Conservation (phyloP, 2,329 filamentous ascomycete genomes). For the Lojkania enalia region DNA sequence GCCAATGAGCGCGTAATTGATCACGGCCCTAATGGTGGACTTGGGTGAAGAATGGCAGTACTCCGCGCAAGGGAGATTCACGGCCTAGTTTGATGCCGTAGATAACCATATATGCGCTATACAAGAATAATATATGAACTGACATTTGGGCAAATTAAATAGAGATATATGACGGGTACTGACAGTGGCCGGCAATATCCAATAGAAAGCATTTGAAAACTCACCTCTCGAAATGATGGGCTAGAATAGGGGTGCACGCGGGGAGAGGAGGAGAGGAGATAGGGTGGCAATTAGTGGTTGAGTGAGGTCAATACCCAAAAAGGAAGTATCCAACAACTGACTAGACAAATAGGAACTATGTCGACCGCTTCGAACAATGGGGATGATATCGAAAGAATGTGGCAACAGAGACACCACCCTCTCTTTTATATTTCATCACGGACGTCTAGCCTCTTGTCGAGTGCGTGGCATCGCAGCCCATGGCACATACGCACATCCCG, state of each 20-base stretch:
- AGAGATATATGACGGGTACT: neutral
- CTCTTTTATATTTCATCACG: slow-evolving; percentile 15
- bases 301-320: slow-evolving; percentile 10
- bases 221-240: slow-evolving; percentile 8
- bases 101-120: too few relatives aligned
- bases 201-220: slow-evolving; percentile 5
- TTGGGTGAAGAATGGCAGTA: too few relatives aligned
- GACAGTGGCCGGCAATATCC: slow-evolving; percentile 1
- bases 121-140: too few relatives aligned
- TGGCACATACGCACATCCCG: slow-evolving; percentile 13
- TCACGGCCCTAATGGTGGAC: too few relatives aligned
- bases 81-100: neutral
- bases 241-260: neutral
- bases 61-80: too few relatives aligned
- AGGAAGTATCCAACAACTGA: slow-evolving; percentile 5
- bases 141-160: neutral
- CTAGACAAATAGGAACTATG: slow-evolving; percentile 6
- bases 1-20: too few relatives aligned
- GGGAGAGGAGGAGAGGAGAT: slow-evolving; percentile 3
- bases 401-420: slow-evolving; percentile 3
- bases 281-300: neutral
- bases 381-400: slow-evolving; percentile 8
- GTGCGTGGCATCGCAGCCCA: slow-evolving; percentile 16
- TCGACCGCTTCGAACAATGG: slow-evolving; percentile 5
- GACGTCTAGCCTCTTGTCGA: slow-evolving; percentile 9